A percentile compares a stretch with the other conserved stretches of the same genome.
Conservation (phyloP, 2,329 filamentous ascomycete genomes). For the Nigrospora osmanthi region DNA sequence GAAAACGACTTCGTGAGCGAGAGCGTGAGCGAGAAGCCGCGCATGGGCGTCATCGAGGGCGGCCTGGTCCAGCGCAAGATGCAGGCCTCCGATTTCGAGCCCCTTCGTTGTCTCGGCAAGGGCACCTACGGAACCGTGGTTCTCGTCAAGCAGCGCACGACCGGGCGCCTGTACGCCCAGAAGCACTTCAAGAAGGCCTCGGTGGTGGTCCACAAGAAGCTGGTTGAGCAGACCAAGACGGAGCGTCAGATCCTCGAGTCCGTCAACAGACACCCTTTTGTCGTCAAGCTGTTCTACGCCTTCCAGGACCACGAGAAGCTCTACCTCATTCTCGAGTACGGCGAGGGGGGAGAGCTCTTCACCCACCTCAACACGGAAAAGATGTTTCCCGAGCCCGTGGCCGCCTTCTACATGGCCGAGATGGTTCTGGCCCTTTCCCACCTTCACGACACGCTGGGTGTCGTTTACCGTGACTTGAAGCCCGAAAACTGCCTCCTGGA, state of each 20-base stretch:
- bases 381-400: constrained; percentile 86
- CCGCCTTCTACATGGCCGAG: constrained; percentile 97
- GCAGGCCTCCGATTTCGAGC: constrained; percentile 83
- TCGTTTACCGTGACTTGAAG: constrained; percentile 95
- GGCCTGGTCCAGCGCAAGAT: constrained; percentile 66
- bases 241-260: constrained; percentile 92
- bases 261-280: constrained; percentile 93
- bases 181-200: constrained; percentile 99
- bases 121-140: constrained; percentile 93
- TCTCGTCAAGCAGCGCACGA: constrained; percentile 81
- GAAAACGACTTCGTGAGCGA: constrained; percentile 79
- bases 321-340: constrained; percentile 95
- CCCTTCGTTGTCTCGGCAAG: constrained; percentile 87
- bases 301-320: constrained; percentile 98
- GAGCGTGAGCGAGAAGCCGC: constrained; percentile 36
- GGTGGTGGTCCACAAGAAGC: constrained; percentile 87
- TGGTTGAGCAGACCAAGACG: constrained; percentile 95
- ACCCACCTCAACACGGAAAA: constrained; percentile 88
- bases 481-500: constrained; percentile 96
- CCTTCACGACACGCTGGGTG: constrained; percentile 83
- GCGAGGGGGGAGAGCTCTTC: constrained; percentile 93
- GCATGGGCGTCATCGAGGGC: constrained; percentile 36
- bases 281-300: constrained; percentile 96
- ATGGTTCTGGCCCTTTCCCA: constrained; percentile 93
- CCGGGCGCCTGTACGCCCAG: constrained; percentile 87